phyloP scores from a whole-genome alignment of 352 stramenopile species.

The Phytopythium delawarense region DNA sequence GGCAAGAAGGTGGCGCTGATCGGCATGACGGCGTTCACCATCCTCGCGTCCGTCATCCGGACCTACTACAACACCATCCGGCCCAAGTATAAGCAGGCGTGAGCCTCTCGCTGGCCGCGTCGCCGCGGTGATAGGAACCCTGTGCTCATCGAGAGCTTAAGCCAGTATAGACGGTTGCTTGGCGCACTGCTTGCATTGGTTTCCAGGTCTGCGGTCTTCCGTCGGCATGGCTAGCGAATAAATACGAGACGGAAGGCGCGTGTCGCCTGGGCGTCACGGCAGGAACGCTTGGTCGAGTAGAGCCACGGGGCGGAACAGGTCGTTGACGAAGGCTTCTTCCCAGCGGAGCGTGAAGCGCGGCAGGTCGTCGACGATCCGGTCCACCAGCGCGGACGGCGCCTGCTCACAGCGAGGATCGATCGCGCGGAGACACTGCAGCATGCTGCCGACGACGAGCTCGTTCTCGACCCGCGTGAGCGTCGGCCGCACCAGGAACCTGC shows the following conservation, averaged over 20 bases:
- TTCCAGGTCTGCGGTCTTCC: not conserved
- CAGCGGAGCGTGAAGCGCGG: conserved; percentile 36
- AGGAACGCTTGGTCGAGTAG: conserved; percentile 26
- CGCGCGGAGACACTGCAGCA: conserved; percentile 35
- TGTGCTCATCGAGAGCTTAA: not conserved
- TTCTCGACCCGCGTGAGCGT: conserved; percentile 23
- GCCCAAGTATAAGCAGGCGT: conserved; percentile 63
- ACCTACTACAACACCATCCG: conserved; percentile 61
- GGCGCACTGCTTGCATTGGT: not conserved
- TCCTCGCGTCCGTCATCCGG: conserved; percentile 53
- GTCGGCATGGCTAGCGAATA: not conserved
- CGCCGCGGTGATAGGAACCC: not conserved
- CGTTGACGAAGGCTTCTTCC: conserved; percentile 39
- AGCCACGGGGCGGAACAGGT: conserved; percentile 22
- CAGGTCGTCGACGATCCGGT: conserved; percentile 32
- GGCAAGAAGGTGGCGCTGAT: conserved; percentile 58
- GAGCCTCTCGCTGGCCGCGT: conserved; percentile 2
- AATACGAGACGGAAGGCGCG: not conserved
- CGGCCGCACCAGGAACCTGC: conserved; percentile 29
- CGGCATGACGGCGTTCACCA: conserved; percentile 51
- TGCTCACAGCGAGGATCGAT: conserved; percentile 20
- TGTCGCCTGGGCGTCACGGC: not conserved
- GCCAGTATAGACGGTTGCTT: not conserved
- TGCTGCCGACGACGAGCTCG: conserved; percentile 21
- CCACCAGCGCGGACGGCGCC: conserved; percentile 18